Evolutionary conservation across 208 protist species (phyloP), one percentile per base, ranked within the genome.

Genomic region (Acanthamoeba sp.): DNA sequence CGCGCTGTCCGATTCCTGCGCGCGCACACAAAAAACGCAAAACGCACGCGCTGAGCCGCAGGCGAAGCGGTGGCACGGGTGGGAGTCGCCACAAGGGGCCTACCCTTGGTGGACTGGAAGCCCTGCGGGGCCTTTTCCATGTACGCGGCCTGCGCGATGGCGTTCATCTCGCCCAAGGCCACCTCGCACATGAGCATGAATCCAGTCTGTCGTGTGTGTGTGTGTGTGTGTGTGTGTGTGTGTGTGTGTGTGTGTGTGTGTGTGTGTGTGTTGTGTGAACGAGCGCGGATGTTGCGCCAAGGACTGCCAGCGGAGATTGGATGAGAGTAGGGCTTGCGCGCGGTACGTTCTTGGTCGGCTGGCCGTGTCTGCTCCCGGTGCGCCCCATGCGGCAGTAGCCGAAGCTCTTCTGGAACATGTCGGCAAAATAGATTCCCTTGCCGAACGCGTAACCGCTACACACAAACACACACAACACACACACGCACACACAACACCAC

Each of bases 111-210:
- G 36, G 52, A 78, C 4, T 93, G 89, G 64, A n/a, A 93, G 36
- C 89, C 62, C 12, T 24, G 16, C 14, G 34, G 34, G 5, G 62
- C 42, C 32, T 95, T 57, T 36, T 88, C 82, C 94, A 95, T 95
- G 57, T 96, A 96, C 57, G 85, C 71, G 32, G 94, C 50, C 34
- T 92, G 40, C 57, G 29, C 32, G 57, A 38, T n/a, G 29, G 95
- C 76, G 57, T 85, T 82, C 50, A 38, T 73, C 27, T 95, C 59
- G 32, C 95, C 95, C 42, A 96, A 45, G 34, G 82, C 87, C n/a
- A 95, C 85, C 24, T 71, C 36, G 64, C 64, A 73, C 64, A 73
- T 38, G n/a, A 73, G 64, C 64, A 73, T 73, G 64, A 73, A 73
- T 32, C n/a, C 64, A 40, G 64, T 73, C 64, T 73, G 34, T n/a